Evolutionary conservation across 768 basidiomycete species (phyloP), one percentile per base, ranked within the genome.

Genomic region (Tylopilus plumbeoviolaceoides): DNA sequence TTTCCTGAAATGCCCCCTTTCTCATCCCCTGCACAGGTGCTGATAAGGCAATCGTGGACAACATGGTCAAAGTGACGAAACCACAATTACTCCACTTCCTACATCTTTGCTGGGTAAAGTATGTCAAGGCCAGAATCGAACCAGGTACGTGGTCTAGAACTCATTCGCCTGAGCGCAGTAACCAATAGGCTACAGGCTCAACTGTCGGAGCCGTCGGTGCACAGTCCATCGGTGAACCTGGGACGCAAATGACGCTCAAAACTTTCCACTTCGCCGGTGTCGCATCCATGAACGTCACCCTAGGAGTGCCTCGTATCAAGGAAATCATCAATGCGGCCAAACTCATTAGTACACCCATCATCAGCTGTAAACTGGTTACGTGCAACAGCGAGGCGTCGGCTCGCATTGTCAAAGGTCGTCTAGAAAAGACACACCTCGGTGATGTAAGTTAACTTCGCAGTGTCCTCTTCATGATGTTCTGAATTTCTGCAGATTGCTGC

Each of bases 201-300:
- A 98, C 97, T 18, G 97, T 99, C 18, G 97, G 97, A 27, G 97
- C 97, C 28, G 93, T 99, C 39, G 97, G 95, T 5, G 97, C 97
- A 6, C 97, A 99, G 66, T 98, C 97, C 1, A 98, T 99, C 58
- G 97, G 97, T 63, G 97, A 99, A 71, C 97, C 97, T 1, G 97
- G 95, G 39, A 99, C 97, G 0, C 97, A 99, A 67, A 99, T 99
- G 97, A 98, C 95, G 2, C 72, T 98, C 59, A 98, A 98, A 73
- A 98, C 97, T 51, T 99, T 99, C 84, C 97, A 99, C 78, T 99
- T 98, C 71, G 97, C 97, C 62, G 97, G 97, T 74, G 95, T 99
- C 57, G 97, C 97, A 8, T 95, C 95, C 35, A 99, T 98, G 97
- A 98, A 98, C 73, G 93, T 99, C 57, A 99, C 97, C 0, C 83